Base-by-base conservation (phyloP, 495 filamentous ascomycete species). In the Penicillium cataractarum region DNA sequence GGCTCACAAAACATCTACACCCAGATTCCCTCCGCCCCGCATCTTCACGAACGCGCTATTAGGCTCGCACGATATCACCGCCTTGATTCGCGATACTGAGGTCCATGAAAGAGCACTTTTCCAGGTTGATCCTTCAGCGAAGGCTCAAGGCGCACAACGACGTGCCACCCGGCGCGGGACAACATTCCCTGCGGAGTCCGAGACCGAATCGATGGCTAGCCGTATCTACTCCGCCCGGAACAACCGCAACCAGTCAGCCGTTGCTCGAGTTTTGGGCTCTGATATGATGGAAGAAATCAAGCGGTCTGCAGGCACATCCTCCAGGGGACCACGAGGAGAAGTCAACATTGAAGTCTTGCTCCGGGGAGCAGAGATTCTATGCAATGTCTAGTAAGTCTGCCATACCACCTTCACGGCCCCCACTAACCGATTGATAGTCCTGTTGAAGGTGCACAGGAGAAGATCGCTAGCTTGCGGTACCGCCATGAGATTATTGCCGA, bases 41-140 rank as follows among this genome's bases (percentile, higher is more conserved):
- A 91, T 94, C 70, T 99, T 98, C 77, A 96, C 94, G 65, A 97
- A 96, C 75, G 92, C 95, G 35, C 84, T 98, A 44, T 86, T 98
- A 53, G 87, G 88, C 58, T 85, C 86, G 59, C 90, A 91, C 69
- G 95, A 99, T 73, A 97, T 99, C 66, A 97, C 96, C 10, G 84
- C 92, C 12, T 74, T 99, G 15, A 97, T 99, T 66, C 90, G 95
- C 58, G 95, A 99, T 75, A 97, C 94, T 32, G 95, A 99, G 76
- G 79, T 87, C 19, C 95, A 99, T 78, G 95, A 99, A 77, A 90
- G 94, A 66, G 96, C 93, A 15, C 85, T 99, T 4, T 99, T 99
- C 79, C 93, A 93, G 37, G 87, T 96, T 9, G 91, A 93, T 6
- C 86, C 91, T 0, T 82, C 91, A 15, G 62, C 72, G 21, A 81